Percentiles rank a stretch among this genome's conserved stretches.
Conservation (phyloP, 441 rosid species). For the Theobroma grandiflorum region DNA sequence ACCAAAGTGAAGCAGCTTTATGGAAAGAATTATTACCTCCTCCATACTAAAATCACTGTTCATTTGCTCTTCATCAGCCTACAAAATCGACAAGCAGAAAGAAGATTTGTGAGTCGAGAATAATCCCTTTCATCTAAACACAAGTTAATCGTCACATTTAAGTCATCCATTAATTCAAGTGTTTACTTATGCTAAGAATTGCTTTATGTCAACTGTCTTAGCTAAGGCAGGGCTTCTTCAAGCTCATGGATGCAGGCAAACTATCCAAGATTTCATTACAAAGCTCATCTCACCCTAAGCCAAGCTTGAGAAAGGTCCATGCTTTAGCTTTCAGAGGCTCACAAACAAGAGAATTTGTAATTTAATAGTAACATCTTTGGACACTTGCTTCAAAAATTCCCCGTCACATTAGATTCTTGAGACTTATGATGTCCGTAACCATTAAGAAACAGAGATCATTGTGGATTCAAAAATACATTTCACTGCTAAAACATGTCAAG, state of each 20-base stretch:
- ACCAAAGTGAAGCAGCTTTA: neutral
- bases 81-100: slow-evolving; percentile 22
- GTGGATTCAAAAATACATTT: neutral
- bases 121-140: slow-evolving; percentile 5
- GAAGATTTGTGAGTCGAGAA: slow-evolving; percentile 1
- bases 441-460: neutral
- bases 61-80: slow-evolving; percentile 29
- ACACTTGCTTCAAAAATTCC: neutral
- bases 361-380: neutral
- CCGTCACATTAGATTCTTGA: neutral
- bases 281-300: neutral
- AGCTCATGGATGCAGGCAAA: neutral
- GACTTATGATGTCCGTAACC: neutral
- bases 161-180: neutral
- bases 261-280: neutral
- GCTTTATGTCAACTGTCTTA: neutral
- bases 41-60: slow-evolving; percentile 31
- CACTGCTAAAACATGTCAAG: neutral
- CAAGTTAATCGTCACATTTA: neutral
- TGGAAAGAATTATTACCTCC: slow-evolving; percentile 32
- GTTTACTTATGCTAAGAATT: neutral
- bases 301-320: neutral
- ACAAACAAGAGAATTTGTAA: slow-evolving; percentile 4
- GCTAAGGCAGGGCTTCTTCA: neutral
- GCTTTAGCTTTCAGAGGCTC: neutral